Conservation (phyloP, 2,329 filamentous ascomycete genomes). For the Aspergillus hiratsukae region DNA sequence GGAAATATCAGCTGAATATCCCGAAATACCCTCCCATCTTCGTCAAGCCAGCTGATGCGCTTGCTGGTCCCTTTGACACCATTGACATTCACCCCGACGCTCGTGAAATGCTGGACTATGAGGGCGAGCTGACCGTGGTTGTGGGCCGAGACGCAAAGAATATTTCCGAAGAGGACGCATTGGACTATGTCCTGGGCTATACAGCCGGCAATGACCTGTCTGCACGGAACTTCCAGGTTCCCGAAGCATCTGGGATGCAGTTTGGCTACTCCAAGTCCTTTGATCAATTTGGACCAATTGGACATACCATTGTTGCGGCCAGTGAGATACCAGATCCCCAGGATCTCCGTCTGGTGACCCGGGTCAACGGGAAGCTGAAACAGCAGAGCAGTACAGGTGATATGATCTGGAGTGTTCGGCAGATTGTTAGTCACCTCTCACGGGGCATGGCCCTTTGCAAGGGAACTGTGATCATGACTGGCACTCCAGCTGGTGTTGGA, state of each 20-base stretch:
- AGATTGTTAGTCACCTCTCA: constrained; percentile 32
- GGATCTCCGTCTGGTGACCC: constrained; percentile 27
- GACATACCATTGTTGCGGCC: constrained; percentile 33
- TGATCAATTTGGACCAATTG: constrained; percentile 35
- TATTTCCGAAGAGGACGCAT: constrained; percentile 18
- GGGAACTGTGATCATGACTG: constrained; percentile 41
- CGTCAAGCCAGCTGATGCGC: not conserved
- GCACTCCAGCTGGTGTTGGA: constrained; percentile 35
- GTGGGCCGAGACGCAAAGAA: constrained; percentile 19
- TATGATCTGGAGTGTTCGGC: constrained; percentile 34
- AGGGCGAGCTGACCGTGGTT: constrained; percentile 24
- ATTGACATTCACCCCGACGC: not conserved
- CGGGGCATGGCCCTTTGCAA: constrained; percentile 35
- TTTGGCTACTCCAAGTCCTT: constrained; percentile 41
- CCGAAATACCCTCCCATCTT: not conserved
- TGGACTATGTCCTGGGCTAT: constrained; percentile 5
- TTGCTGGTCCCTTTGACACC: not conserved
- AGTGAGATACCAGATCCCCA: constrained; percentile 28
- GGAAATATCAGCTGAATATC: not conserved
- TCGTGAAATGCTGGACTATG: constrained; percentile 17
- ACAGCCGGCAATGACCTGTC: constrained; percentile 1
- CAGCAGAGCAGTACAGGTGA: constrained; percentile 38
- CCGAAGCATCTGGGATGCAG: constrained; percentile 27
- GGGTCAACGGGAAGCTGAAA: constrained; percentile 34
- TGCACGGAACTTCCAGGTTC: constrained; percentile 25